Conservation (phyloP, 2,329 filamentous ascomycete genomes). For the Thelonectria blattea region DNA sequence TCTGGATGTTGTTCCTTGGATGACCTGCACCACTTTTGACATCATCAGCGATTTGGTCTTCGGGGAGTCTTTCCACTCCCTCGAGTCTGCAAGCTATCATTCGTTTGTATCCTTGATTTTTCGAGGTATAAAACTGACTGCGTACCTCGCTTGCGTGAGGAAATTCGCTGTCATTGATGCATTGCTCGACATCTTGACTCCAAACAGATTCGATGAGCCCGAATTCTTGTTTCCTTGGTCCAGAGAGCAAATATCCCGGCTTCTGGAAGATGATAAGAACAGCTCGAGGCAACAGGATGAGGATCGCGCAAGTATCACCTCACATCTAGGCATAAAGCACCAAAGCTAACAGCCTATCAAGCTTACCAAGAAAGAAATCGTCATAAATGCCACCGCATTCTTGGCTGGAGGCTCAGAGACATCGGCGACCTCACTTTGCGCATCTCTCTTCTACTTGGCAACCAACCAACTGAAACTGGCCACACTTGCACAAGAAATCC, state of each 20-base stretch:
- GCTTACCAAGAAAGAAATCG: constrained; percentile 12
- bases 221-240: background rate
- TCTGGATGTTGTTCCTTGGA: constrained; percentile 33
- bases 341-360: background rate
- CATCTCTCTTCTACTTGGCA: constrained; percentile 38
- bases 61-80: constrained; percentile 33
- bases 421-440: constrained; percentile 41
- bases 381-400: constrained; percentile 22
- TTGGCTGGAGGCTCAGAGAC: constrained; percentile 44
- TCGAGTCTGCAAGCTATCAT: constrained; percentile 29
- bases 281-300: background rate
- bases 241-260: background rate
- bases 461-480: constrained; percentile 27
- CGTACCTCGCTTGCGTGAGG: background rate
- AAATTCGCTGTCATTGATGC: background rate
- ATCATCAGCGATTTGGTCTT: constrained; percentile 37
- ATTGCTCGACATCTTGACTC: background rate
- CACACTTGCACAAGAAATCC: constrained; percentile 47
- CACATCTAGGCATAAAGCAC: background rate
- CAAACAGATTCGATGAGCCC: background rate
- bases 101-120: constrained; percentile 32
- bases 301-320: background rate
- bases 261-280: background rate
- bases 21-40: constrained; percentile 37
- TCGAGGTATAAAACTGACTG: constrained; percentile 9